These are phyloP conservation scores for Penicillium verhagenii DNA, from an alignment of 495 filamentous ascomycete species.

Conservation along the genomic window DNA sequence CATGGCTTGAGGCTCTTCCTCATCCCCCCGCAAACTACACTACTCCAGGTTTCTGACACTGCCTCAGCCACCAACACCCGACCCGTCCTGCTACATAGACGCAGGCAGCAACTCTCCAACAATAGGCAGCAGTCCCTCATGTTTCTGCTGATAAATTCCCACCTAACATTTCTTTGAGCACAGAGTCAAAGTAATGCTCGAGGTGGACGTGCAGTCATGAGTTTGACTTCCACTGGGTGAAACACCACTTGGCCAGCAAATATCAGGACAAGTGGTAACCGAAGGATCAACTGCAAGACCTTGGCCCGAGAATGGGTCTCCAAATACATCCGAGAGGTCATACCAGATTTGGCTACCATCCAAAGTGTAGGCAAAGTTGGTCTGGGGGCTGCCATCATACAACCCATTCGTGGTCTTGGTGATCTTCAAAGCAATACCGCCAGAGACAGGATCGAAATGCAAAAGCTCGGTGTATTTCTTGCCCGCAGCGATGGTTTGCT, in stretches of 20 bases:
- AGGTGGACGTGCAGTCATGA: conserved; percentile 39
- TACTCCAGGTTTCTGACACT: not conserved
- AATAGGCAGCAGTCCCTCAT: not conserved
- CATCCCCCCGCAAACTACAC: not conserved
- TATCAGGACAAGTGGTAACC: conserved; percentile 40
- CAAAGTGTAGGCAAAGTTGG: conserved; percentile 54
- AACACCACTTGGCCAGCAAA: conserved; percentile 51
- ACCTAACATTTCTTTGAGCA: conserved; percentile 1
- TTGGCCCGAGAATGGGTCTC: conserved; percentile 52
- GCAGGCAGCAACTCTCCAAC: not conserved
- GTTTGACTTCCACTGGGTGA: conserved; percentile 52
- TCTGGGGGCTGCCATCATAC: conserved; percentile 52
- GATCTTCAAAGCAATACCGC: conserved; percentile 57
- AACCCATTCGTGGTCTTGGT: conserved; percentile 49
- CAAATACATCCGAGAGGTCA: conserved; percentile 56
- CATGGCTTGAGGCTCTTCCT: conserved; percentile 3
- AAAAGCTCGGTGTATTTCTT: conserved; percentile 40
- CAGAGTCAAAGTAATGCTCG: conserved; percentile 15
- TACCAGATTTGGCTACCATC: conserved; percentile 52
- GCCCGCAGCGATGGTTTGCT: conserved; percentile 39
- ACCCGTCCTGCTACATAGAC: not conserved
- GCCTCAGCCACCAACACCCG: not conserved
- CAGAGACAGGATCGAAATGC: conserved; percentile 47
- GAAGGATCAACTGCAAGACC: conserved; percentile 39
- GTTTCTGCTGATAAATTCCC: not conserved